Percentiles rank a stretch among this genome's conserved stretches.
Evolutionary conservation across 139 green algal species (phyloP).

Genomic region (Monoraphidium neglectum): DNA sequence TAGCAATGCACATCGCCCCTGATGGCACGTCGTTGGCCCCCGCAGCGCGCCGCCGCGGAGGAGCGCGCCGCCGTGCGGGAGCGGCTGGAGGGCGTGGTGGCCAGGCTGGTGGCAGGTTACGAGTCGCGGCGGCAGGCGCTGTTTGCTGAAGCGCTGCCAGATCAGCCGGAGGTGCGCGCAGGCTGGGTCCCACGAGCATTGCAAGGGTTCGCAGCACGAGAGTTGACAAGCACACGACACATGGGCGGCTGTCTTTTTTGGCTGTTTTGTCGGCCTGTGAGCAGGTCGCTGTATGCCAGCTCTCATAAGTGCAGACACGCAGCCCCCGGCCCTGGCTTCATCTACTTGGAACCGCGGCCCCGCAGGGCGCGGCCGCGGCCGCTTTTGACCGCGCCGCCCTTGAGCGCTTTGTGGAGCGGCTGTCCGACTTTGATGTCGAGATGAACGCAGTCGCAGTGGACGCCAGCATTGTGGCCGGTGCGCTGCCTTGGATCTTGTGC

Average conservation of each 20-base stretch:
- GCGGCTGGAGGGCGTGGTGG: constrained; percentile 9
- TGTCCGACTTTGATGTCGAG: constrained; percentile 74
- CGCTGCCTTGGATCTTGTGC: too few relatives aligned
- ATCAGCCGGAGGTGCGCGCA: constrained; percentile 6
- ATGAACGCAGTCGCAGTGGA: constrained; percentile 72
- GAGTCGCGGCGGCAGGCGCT: constrained; percentile 32
- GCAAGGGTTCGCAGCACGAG: too few relatives aligned
- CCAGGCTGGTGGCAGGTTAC: constrained; percentile 57
- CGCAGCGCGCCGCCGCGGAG: too few relatives aligned
- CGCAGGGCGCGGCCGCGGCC: not conserved
- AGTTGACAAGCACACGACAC: too few relatives aligned
- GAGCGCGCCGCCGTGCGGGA: not conserved
- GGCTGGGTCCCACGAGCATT: not conserved
- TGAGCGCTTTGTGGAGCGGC: constrained; percentile 32
- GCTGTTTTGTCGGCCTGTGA: too few relatives aligned
- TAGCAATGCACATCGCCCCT: not conserved
- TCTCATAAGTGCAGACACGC: too few relatives aligned
- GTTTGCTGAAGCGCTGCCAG: constrained; percentile 48
- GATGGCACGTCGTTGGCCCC: too few relatives aligned
- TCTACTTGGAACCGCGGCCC: constrained; percentile 12
- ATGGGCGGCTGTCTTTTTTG: too few relatives aligned
- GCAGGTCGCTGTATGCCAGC: too few relatives aligned
- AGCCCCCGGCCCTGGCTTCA: too few relatives aligned
- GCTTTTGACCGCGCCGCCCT: constrained; percentile 24
- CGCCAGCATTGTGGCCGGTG: constrained; percentile 60